Conservation (phyloP, 345 rosid species). For the Pistacia vera region DNA sequence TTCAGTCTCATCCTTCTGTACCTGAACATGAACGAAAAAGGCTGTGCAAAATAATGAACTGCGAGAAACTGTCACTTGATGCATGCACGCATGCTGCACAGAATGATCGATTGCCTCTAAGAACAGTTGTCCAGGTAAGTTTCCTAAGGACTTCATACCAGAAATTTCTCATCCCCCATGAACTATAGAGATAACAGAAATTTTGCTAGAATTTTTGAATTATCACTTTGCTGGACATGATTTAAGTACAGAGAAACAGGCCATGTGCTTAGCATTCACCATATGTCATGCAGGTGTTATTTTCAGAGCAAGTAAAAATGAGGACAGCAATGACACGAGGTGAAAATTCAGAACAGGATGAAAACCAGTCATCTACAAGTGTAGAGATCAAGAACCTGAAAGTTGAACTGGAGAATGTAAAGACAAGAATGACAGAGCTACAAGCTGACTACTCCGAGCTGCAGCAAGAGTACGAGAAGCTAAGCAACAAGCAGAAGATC, state of each 20-base stretch:
- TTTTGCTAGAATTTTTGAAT: background rate
- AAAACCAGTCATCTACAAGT: slow-evolving; percentile 39
- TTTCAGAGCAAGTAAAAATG: slow-evolving; percentile 85
- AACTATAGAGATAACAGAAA: background rate
- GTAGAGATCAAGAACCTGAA: slow-evolving; percentile 52
- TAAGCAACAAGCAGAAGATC: slow-evolving; percentile 48
- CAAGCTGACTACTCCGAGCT: slow-evolving; percentile 67
- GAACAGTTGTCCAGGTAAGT: slow-evolving; percentile 83
- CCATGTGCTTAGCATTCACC: background rate
- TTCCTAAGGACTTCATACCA: background rate
- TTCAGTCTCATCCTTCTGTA: slow-evolving; percentile 75
- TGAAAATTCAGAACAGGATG: slow-evolving; percentile 48
- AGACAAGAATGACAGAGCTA: slow-evolving; percentile 60
- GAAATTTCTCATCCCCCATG: slow-evolving; percentile 2
- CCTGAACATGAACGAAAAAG: slow-evolving; percentile 73
- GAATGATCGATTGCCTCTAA: slow-evolving; percentile 84
- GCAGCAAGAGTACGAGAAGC: slow-evolving; percentile 60
- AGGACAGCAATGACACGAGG: slow-evolving; percentile 52
- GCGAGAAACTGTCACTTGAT: slow-evolving; percentile 81
- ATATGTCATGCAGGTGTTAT: slow-evolving; percentile 54
- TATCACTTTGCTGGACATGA: background rate
- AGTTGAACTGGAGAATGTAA: slow-evolving; percentile 60
- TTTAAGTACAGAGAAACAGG: background rate
- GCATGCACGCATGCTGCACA: slow-evolving; percentile 94
- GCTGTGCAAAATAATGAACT: slow-evolving; percentile 75